These are phyloP conservation scores for Inonotus obliquus DNA, from an alignment of 1,284 basidiomycete genomes.

Conservation along the genomic window DNA sequence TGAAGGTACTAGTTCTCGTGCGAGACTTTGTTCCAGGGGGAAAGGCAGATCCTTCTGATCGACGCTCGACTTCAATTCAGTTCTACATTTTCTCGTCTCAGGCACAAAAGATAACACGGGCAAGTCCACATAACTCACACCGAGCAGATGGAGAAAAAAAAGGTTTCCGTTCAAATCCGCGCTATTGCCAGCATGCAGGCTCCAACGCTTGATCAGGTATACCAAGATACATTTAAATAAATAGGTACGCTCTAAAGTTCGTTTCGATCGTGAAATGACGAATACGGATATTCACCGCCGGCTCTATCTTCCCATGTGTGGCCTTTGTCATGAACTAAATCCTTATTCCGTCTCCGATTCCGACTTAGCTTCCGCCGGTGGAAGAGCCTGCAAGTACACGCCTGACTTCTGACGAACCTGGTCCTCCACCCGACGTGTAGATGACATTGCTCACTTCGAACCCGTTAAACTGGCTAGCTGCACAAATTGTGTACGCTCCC, in stretches of 20 bases:
- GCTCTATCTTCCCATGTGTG: background rate
- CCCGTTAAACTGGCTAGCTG: constrained; percentile 87
- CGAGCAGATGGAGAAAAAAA: background rate
- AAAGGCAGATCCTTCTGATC: constrained; percentile 6
- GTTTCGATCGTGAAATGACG: background rate
- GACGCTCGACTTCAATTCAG: background rate
- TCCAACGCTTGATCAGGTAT: background rate
- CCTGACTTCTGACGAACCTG: constrained; percentile 32
- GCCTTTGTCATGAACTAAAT: background rate
- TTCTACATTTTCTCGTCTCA: background rate
- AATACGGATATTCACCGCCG: background rate
- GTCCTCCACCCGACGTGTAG: constrained; percentile 51
- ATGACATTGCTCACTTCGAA: constrained; percentile 63
- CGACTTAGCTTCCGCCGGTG: background rate
- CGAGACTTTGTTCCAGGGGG: constrained; percentile 3
- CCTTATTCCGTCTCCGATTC: background rate
- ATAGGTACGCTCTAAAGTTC: background rate
- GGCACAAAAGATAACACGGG: background rate
- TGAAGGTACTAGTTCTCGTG: background rate
- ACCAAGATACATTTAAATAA: background rate
- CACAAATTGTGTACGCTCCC: constrained; percentile 93
- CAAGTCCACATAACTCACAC: constrained; percentile 1
- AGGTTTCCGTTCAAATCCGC: background rate
- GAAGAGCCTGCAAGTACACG: constrained; percentile 8
- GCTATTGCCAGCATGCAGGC: background rate